Evolutionary conservation across 2,329 filamentous ascomycete species (phyloP).

Genomic region (Aspergillus versicolor): DNA sequence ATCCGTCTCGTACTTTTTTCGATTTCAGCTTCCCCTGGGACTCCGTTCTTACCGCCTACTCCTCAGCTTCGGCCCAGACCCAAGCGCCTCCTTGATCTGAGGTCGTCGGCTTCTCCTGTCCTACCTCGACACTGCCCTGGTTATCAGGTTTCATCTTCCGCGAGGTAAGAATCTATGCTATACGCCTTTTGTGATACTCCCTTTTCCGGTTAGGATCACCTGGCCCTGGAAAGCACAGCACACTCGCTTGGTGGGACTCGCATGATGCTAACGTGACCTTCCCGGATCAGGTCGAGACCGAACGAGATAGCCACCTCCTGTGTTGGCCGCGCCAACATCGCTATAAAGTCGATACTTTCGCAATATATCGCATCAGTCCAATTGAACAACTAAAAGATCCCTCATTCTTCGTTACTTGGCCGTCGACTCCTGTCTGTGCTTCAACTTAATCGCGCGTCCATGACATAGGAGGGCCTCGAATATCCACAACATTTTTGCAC

Average conservation of each 20-base stretch:
- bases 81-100: constrained; percentile 31
- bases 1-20: constrained; percentile 29
- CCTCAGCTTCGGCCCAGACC: constrained; percentile 28
- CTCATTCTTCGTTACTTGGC: background rate
- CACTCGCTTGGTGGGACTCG: constrained; percentile 22
- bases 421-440: background rate
- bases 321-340: constrained; percentile 13
- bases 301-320: background rate
- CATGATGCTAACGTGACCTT: constrained; percentile 35
- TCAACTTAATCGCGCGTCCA: constrained; percentile 13
- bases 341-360: background rate
- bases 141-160: constrained; percentile 13
- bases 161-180: constrained; percentile 17
- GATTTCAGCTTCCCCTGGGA: constrained; percentile 20
- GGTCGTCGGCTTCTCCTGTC: constrained; percentile 20
- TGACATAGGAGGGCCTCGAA: constrained; percentile 15
- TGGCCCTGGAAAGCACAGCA: constrained; percentile 4
- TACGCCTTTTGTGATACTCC: background rate
- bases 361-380: constrained; percentile 10
- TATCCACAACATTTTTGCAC: constrained; percentile 8
- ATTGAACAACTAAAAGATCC: background rate
- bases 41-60: constrained; percentile 29
- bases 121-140: constrained; percentile 12
- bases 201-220: background rate
- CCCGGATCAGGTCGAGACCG: constrained; percentile 22